phyloP scores from a whole-genome alignment of 2,329 filamentous ascomycete genomes.

The Trichoderma koningii region DNA sequence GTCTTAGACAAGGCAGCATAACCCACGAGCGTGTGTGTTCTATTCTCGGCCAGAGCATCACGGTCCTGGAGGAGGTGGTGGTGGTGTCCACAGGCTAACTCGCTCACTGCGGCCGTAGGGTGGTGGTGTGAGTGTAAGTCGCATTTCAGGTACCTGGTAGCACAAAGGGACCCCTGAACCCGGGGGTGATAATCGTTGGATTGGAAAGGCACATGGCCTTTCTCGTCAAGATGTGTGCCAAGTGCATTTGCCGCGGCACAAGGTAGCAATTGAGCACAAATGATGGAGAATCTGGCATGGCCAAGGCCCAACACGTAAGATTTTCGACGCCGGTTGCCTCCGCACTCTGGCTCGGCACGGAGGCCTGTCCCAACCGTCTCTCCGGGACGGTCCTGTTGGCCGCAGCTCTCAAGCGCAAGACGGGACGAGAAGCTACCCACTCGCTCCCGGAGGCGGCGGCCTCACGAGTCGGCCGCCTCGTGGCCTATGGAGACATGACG shows the following conservation, averaged over 20 bases:
- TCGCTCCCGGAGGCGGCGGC: background rate
- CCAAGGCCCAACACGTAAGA: slow-evolving; percentile 16
- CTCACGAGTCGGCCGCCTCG: slow-evolving; percentile 24
- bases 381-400: slow-evolving; percentile 4
- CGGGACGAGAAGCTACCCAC: background rate
- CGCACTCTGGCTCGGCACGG: slow-evolving; percentile 8
- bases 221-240: background rate
- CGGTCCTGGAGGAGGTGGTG: slow-evolving; percentile 16
- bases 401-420: background rate
- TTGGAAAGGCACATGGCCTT: background rate
- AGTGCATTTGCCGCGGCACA: background rate
- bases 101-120: background rate
- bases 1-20: slow-evolving; percentile 26
- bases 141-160: slow-evolving; percentile 1
- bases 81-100: slow-evolving; percentile 18
- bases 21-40: slow-evolving; percentile 16
- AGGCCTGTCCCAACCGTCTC: slow-evolving; percentile 10
- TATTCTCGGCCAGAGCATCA: slow-evolving; percentile 17
- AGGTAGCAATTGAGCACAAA: background rate
- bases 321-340: slow-evolving; percentile 22
- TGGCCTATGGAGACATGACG: slow-evolving; percentile 24
- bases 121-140: slow-evolving; percentile 18
- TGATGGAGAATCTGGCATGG: background rate
- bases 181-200: slow-evolving; percentile 2
- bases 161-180: slow-evolving; percentile 7